Base-by-base conservation (phyloP, 2,329 filamentous ascomycete genomes). In the Pseudodiploospora longispora region DNA sequence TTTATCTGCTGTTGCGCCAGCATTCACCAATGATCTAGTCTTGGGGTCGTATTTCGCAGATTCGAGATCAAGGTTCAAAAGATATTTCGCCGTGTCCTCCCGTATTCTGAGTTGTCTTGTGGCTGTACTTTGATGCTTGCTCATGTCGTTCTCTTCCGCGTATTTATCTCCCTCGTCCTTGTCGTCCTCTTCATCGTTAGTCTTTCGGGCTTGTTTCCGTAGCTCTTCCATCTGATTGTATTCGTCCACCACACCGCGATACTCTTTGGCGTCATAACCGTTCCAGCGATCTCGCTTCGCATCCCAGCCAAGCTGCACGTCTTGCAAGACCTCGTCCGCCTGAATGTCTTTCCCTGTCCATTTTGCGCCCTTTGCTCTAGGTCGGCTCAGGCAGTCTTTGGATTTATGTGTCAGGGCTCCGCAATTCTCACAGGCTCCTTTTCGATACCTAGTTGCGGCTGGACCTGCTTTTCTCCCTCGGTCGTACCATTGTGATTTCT, bases 1-100 rank as follows among this genome's bases (percentile, higher is more conserved):
- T 54, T 83, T 83, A 67, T 94, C 88, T 27, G 78, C 78, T 30
- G 83, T 86, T 6, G 85, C 88, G 39, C 89, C 88, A 50, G 80
- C 82, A 59, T 95, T 87, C 27, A 95, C 85, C 74, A 98, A 87
- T 6, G 86, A 84, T 55, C 93, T 78, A 9, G 90, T 96, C 62
- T 98, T 98, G 0, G 93, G 93, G 59, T 98, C 91, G 66, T 98
- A 98, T 63, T 95, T 94, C 2, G 94, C 93, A 1, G 90, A 96
- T 58, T 98, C 93, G 3, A 95, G 75, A 59, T 98, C 93, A 29
- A 98, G 78, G 59, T 97, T 97, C 6, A 96, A 71, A 3, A 98
- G 74, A 61, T 98, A 98, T 59, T 96, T 97, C 27, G 93, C 93
- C 1, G 93, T 98, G 62, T 98, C 93, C 68, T 98, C 93, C 62